A percentile compares a stretch with the other conserved stretches of the same genome.
Evolutionary conservation across 1,139 yeast genomes (phyloP).

Genomic region (Citeromyces siamensis): DNA sequence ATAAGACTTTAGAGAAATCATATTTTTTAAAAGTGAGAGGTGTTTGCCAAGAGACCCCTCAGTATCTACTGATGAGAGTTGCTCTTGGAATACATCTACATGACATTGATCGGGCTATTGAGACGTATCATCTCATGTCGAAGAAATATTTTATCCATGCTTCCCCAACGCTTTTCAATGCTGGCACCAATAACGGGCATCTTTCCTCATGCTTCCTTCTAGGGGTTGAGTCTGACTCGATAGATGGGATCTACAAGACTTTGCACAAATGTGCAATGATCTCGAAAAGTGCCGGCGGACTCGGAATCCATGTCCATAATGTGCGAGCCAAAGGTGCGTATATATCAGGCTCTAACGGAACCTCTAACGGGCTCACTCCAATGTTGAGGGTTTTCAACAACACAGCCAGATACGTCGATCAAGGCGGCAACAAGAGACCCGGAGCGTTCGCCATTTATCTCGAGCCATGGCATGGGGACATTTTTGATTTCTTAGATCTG

Average conservation of each 20-base stretch:
- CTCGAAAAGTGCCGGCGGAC: slow-evolving; percentile 48
- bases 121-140: slow-evolving; percentile 40
- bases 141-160: slow-evolving; percentile 39
- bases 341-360: slow-evolving; percentile 46
- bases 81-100: slow-evolving; percentile 37
- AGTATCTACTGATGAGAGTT: slow-evolving; percentile 35
- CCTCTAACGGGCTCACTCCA: slow-evolving; percentile 43
- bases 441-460: slow-evolving; percentile 51
- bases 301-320: slow-evolving; percentile 44
- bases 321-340: slow-evolving; percentile 39
- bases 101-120: slow-evolving; percentile 26
- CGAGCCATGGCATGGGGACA: slow-evolving; percentile 53
- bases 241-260: slow-evolving; percentile 45
- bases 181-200: slow-evolving; percentile 34
- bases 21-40: slow-evolving; percentile 28
- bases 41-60: slow-evolving; percentile 34
- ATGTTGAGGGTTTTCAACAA: slow-evolving; percentile 48
- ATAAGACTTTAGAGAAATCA: slow-evolving; percentile 37
- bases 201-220: slow-evolving; percentile 43
- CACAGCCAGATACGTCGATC: slow-evolving; percentile 50
- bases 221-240: slow-evolving; percentile 47
- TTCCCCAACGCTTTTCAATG: slow-evolving; percentile 41
- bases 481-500: slow-evolving; percentile 37
- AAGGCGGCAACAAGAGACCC: slow-evolving; percentile 51
- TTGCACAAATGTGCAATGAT: slow-evolving; percentile 41